Base-by-base conservation (phyloP, 2,329 filamentous ascomycete genomes). In the Venturia oleaginea region DNA sequence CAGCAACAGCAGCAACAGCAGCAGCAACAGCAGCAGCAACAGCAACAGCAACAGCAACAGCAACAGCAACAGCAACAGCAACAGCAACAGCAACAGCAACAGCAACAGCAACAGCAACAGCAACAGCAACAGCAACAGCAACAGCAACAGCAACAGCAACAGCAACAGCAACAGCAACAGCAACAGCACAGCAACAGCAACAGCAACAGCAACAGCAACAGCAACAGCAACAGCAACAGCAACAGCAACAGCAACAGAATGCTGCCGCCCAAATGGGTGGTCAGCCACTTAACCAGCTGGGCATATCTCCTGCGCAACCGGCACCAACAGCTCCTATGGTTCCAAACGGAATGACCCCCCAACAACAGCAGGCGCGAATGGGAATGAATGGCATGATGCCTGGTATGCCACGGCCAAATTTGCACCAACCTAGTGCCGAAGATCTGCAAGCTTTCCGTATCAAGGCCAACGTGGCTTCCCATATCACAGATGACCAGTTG, bases 311-410 rank as follows among this genome's bases (percentile, higher is more conserved):
- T 24, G 59, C 59, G 1, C 37, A 43, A 27, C 59, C 59, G 3
- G 59, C 59, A 40, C 59, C 59, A 6, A 60, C 59, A 15, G 59
- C 59, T 42, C 59, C 59, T 22, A 60, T 60, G 59, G 32, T 60
- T 40, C 59, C 59, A 22, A 43, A 43, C 11, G 59, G 59, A 17
- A 40, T 60, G 59, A 60, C n/a, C 6, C 57, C 38, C 40, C 57
- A 59, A 59, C 57, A 59, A 32, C 59, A 60, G 37, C 59, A 60
- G 34, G 59, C n/a, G 8, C 59, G 59, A 27, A 60, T 60, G 59
- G 59, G 37, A n/a, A 43, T 43, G 59, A 60, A 40, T 27, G 59
- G 59, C 2, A 43, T 40, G 37, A 42, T 60, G 59, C 34, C 59
- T 15, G 17, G 6, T 40, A 42, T 60, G 59, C n/a, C 32, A 43